Evolutionary conservation across 768 basidiomycete species (phyloP), one percentile per base, ranked within the genome.

Genomic region (Suillus subluteus): DNA sequence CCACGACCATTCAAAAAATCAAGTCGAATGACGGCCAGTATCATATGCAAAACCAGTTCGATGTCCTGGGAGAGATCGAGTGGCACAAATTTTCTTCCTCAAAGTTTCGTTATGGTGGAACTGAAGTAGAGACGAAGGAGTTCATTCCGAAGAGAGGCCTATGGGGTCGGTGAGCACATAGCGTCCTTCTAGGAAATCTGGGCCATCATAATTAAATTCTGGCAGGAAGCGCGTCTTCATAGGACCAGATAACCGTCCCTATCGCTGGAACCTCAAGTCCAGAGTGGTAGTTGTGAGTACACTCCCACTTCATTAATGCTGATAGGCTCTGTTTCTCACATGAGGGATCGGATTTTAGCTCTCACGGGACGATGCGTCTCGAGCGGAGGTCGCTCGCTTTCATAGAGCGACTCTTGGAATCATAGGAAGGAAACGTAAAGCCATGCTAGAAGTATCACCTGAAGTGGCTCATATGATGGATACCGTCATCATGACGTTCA

Each of bases 21-120:
- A 69, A 44, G 35, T 67, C 75, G 3, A 78, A 71, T 62, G 62
- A 69, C 1, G 70, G 72, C 35, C 70, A 64, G 0, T 44, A 41
- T 62, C 73, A 75, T 50, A 73, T 75, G 72, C 70, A 35, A 12
- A 77, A 78, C 65, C 73, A 74, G 1, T 78, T 79, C 62, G 75
- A 71, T 0, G 64, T 61, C 3, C 69, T 82, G 4, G 82, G 75
- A 12, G 67, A 75, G 62, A 79, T 82, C 0, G 74, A 80, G 12
- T 80, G 79, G 75, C 75, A 70, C 26, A 1, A 69, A 2, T 40
- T 80, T 11, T 69, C 71, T 21, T 73, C 79, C 0, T 74, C 78
- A 7, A 74, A 68, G 40, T 69, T 83, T 40, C 72, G 70, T 5
- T 75, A 77, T 40, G 67, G 73, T 4, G 78, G 73, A 40, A 58